phyloP scores from a whole-genome alignment of 2,329 filamentous ascomycete species.

The Proliferodiscus dingleyae region DNA sequence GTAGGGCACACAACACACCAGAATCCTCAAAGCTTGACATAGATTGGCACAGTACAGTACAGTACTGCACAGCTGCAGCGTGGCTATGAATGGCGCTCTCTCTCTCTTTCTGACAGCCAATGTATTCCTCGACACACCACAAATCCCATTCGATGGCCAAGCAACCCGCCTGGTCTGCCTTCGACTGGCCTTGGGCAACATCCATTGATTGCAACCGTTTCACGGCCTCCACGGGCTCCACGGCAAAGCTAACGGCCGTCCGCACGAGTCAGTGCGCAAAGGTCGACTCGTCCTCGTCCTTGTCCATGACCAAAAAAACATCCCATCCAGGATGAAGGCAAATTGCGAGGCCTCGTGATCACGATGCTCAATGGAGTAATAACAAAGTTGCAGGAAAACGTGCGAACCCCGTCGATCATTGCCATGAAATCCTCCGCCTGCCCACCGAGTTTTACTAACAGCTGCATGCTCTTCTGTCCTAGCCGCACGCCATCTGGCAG shows the following conservation, averaged over 20 bases:
- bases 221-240: too few species aligned
- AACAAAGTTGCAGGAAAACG: conserved; percentile 4
- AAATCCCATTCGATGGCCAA: too few species aligned
- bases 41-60: too few species aligned
- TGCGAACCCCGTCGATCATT: conserved; percentile 6
- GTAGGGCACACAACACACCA: too few species aligned
- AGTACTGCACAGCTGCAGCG: too few species aligned
- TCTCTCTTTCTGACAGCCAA: too few species aligned
- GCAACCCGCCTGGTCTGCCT: too few species aligned
- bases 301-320: background rate
- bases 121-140: too few species aligned
- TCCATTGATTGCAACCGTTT: too few species aligned
- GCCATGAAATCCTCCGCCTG: background rate
- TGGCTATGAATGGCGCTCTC: too few species aligned
- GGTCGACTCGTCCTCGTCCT: background rate
- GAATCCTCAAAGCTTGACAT: too few species aligned
- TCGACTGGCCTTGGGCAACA: too few species aligned
- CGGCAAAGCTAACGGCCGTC: background rate
- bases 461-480: background rate
- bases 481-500: background rate
- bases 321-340: background rate
- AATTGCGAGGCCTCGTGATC: background rate
- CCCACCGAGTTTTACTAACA: background rate
- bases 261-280: background rate
- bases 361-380: background rate